Base-by-base conservation (phyloP, 192 early-diverging fungal species). In the Coemansia sp. region DNA sequence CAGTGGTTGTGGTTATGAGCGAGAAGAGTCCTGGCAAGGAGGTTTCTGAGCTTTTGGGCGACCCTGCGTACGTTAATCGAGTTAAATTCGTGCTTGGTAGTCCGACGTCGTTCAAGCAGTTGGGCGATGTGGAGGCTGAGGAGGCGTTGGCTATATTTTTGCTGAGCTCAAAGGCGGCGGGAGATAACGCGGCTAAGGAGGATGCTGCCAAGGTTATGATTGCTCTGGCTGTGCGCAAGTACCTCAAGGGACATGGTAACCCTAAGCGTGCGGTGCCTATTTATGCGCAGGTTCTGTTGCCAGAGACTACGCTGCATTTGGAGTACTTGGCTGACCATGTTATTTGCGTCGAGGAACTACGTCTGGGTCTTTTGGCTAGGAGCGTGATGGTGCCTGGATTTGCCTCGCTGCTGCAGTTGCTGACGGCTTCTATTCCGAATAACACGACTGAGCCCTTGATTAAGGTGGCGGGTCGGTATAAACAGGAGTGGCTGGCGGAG, bases 201-300 rank as follows among this genome's bases (percentile, higher is more conserved):
- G 92, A 93, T 70, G 91, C 92, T 13, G 78, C 85, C 72, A 88
- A 87, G 43, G 86, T 92, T 18, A 92, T 92, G 90, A 65, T 88
- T 33, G 91, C 91, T 2, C 65, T 92, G 78, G 87, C 90, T 2
- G 76, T 92, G 67, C 90, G 89, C 77, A 91, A 91, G 75, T 91
- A 85, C 76, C 73, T 89, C 54, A 74, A 73, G 40, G 46, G 72
- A 12, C 68, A 67, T 22, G 71, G 71, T 5, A 60, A 51, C 47
- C 22, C 49, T 6, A 34, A 43, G 22, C 38, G 47, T 18, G 69
- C 70, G 10, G 74, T 89, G 49, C 74, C 77, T 11, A 74, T 89
- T 24, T 88, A 86, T 61, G 87, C 86, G 13, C 91, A 93, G 65
- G 87, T 92, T 22, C 68, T 90, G 59, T 63, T 91, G 41, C 92